Evolutionary conservation across 2,329 filamentous ascomycete genomes (phyloP).

Genomic region (Arthrobotrys musiformis): DNA sequence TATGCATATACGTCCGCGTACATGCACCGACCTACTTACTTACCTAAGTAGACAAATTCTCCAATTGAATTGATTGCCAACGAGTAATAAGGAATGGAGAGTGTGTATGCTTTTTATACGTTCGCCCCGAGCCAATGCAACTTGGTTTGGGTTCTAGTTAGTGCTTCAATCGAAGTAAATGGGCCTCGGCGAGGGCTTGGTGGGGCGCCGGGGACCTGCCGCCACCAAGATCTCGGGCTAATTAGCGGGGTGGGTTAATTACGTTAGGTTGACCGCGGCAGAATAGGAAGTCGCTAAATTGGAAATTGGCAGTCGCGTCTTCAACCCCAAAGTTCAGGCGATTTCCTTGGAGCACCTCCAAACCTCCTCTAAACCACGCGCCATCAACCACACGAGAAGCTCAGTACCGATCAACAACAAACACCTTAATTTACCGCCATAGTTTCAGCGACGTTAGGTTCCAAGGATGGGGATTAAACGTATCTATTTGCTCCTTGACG

Average conservation of each 20-base stretch:
- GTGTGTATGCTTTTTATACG: too few relatives aligned
- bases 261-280: conserved; percentile 8
- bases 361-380: not conserved
- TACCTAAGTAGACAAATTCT: too few relatives aligned
- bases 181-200: conserved; percentile 2
- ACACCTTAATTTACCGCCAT: too few relatives aligned
- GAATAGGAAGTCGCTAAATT: not conserved
- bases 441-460: too few relatives aligned
- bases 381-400: not conserved
- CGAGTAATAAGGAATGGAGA: too few relatives aligned
- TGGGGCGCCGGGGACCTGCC: conserved; percentile 14
- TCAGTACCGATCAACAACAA: not conserved
- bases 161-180: not conserved
- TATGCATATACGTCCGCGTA: too few relatives aligned
- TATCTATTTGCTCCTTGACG: conserved; percentile 59
- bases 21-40: too few relatives aligned
- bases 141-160: not conserved
- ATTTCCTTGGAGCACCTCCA: not conserved
- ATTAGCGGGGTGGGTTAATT: not conserved
- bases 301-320: not conserved
- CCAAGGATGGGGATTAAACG: conserved; percentile 67
- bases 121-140: too few relatives aligned
- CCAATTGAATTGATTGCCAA: too few relatives aligned
- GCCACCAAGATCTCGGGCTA: conserved; percentile 13
- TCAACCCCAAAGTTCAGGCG: not conserved